Evolutionary conservation across 495 filamentous ascomycete genomes (phyloP).

Genomic region (Xylaria longipes): DNA sequence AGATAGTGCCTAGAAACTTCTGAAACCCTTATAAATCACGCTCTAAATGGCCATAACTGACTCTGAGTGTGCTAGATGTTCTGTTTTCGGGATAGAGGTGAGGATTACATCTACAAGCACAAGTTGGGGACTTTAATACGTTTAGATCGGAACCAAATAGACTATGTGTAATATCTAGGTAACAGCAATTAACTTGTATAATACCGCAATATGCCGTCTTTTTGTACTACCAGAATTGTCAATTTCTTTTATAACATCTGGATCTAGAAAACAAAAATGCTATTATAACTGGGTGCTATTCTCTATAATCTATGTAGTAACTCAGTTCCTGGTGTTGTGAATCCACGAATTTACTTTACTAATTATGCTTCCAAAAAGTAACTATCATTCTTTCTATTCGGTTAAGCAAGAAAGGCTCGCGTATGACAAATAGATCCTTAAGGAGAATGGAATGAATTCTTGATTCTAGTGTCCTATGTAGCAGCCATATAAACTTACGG

Average conservation of each 20-base stretch:
- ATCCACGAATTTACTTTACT: not conserved
- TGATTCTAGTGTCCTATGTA: not conserved
- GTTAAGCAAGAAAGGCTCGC: too few species aligned
- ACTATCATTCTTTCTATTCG: not conserved
- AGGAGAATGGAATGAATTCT: not conserved
- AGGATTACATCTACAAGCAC: too few species aligned
- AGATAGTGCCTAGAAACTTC: too few species aligned
- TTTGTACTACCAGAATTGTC: not conserved
- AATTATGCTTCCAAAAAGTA: not conserved
- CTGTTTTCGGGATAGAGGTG: too few species aligned
- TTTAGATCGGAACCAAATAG: too few species aligned
- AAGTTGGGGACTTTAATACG: too few species aligned
- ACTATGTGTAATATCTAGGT: too few species aligned
- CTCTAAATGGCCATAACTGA: too few species aligned
- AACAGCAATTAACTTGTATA: not conserved
- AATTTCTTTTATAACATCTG: not conserved
- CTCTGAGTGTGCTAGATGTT: too few species aligned
- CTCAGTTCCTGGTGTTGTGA: not conserved
- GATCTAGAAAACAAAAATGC: not conserved
- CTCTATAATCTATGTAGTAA: not conserved
- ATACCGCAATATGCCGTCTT: not conserved
- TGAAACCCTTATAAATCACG: too few species aligned
- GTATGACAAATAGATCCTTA: too few species aligned
- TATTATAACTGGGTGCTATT: not conserved
- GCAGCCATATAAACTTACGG: too few species aligned